phyloP scores from a whole-genome alignment of 495 filamentous ascomycete genomes.

The Emericellopsis terricola region DNA sequence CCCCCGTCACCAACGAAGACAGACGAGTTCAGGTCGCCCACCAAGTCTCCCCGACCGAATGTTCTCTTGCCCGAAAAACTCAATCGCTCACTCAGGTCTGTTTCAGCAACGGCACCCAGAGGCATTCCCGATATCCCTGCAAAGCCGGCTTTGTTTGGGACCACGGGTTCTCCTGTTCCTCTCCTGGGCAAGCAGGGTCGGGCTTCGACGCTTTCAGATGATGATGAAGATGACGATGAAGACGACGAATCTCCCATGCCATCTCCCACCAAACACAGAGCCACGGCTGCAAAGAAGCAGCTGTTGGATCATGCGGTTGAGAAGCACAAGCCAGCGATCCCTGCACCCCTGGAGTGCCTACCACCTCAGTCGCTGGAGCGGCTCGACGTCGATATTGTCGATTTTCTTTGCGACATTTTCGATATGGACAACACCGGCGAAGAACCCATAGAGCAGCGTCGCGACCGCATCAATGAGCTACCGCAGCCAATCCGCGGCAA shows the following conservation, averaged over 20 bases:
- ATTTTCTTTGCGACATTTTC: conserved; percentile 32
- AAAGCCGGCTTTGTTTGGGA: conserved; percentile 3
- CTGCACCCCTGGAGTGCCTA: too few relatives aligned
- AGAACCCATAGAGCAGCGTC: conserved; percentile 12
- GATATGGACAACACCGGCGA: conserved; percentile 31
- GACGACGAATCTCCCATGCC: too few relatives aligned
- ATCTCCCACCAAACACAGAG: too few relatives aligned
- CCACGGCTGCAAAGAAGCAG: background rate
- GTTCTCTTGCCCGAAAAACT: conserved; percentile 3
- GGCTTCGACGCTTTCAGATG: too few relatives aligned
- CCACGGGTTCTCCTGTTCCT: too few relatives aligned
- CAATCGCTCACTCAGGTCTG: background rate
- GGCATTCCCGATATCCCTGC: conserved; percentile 4
- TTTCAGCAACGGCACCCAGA: background rate
- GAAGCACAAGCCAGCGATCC: too few relatives aligned
- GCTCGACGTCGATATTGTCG: conserved; percentile 27
- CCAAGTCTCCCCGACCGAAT: conserved; percentile 1
- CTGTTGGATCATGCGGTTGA: conserved; percentile 3
- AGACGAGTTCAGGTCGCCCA: background rate
- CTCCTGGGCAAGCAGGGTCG: too few relatives aligned
- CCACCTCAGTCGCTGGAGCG: conserved; percentile 24
- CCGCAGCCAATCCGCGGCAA: conserved; percentile 8
- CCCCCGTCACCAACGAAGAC: background rate
- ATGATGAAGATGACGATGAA: too few relatives aligned
- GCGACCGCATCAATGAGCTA: conserved; percentile 10